Evolutionary conservation across 148 eudicot species (phyloP), one percentile per base, ranked within the genome.

Genomic region (Silene uniflora): DNA sequence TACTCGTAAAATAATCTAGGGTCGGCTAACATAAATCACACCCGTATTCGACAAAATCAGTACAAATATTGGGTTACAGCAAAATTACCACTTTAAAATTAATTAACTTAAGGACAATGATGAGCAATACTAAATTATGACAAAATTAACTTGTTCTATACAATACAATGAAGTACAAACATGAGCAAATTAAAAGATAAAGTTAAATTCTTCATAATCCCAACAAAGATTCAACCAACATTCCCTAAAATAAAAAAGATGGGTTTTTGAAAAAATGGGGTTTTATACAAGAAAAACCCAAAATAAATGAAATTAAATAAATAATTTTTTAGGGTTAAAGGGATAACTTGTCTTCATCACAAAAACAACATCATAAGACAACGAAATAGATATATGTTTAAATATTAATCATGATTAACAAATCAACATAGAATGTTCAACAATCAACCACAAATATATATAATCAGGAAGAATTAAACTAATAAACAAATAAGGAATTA

Each of bases 301-400:
- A 44, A 68, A 24, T 42, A 42, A 68, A 44, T 12, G 10, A 16
- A 32, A 18, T 12, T 0, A 67, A 67, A n/a, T 35, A 16, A 39
- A 18, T 1, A 22, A 61, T 61, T 6, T 62, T 62, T 62, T 18
- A 10, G 39, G 27, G 67, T n/a, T 5, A 68, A 68, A 68, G 72
- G 21, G 72, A 21, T 52, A 24, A 71, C 39, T 71, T 71, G 62
- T 71, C 62, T 71, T 71, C 42, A 47, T 52, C 73, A 71, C 11
- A 23, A 7, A 71, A 71, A n/a, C 62, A 19, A 49, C 12, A 25
- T 24, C 25, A 7, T 2, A 70, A 49, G 19, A 10, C 62, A 71
- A 71, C 61, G 55, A 71, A 25, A 11, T 2, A 22, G 23, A 42
- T 19, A 64, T 0, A 1, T n/a, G n/a, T 24, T 64, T 64, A 24